A percentile compares a stretch with the other conserved stretches of the same genome.
Evolutionary conservation across 192 early-diverging fungal species (phyloP).

Genomic region (Umbelopsis sp.): DNA sequence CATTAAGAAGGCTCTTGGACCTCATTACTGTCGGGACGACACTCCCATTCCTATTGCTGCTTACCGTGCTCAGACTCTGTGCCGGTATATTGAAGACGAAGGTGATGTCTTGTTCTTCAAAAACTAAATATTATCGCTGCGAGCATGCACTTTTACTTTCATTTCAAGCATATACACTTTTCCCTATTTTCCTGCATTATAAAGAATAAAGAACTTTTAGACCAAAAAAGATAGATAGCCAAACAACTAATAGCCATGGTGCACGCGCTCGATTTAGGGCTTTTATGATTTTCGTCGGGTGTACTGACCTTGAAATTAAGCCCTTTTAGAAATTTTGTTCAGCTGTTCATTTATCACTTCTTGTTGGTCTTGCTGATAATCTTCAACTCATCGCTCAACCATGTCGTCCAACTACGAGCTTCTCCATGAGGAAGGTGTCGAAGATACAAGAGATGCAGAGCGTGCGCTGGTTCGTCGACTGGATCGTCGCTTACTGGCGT

Average conservation of each 20-base stretch:
- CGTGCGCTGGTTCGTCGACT: constrained; percentile 29
- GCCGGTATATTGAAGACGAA: constrained; percentile 93
- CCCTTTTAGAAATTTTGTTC: background rate
- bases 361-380: background rate
- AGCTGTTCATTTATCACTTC: background rate
- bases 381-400: background rate
- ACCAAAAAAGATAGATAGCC: background rate
- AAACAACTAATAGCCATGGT: background rate
- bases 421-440: background rate
- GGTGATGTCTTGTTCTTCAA: constrained; percentile 76
- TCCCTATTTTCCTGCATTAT: background rate
- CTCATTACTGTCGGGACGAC: constrained; percentile 78
- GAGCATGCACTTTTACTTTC: background rate
- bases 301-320: no score
- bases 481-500: constrained; percentile 36
- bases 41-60: constrained; percentile 69
- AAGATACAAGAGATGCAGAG: constrained; percentile 22
- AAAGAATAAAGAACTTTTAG: background rate
- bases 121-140: constrained; percentile 35
- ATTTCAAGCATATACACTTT: constrained; percentile 4
- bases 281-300: no score
- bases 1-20: constrained; percentile 79
- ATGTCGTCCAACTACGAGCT: constrained; percentile 7
- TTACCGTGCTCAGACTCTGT: constrained; percentile 69
- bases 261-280: background rate